Base-by-base conservation (phyloP, 805 yeast species). In the Candida ponderosae region DNA sequence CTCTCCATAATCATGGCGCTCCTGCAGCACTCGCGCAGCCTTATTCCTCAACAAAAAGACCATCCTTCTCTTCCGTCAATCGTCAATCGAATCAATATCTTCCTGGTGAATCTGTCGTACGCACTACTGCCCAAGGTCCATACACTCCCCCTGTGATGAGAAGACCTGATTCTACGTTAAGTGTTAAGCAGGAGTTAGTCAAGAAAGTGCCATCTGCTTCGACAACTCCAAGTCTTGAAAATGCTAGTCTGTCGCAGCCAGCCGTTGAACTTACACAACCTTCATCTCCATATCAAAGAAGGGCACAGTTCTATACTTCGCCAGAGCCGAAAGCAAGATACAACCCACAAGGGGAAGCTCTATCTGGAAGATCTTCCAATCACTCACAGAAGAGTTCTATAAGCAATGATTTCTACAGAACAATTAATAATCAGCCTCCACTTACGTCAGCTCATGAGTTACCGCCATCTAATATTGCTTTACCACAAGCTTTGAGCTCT, bases 51-150 rank as follows among this genome's bases (percentile, higher is more conserved):
- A 48, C 39, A 24, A 46, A 14, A 16, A 32, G 17, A 14, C 7
- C 23, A 21, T 5, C 36, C 19, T 7, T 14, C 20, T 14, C 33
- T 13, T 16, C 11, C 16, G 10, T 17, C 35, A 18, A 4, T 19
- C 14, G 18, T 14, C 11, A 19, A 17, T 10, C 13, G 20, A 15
- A 10, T 16, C 26, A 5, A 18, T 13, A 9, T 19, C 28, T 24
- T 24, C 28, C 28, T 13, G 14, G 13, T 24, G 28, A 21, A 21
- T 10, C 7, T 8, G 10, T 21, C 24, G 24, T 10, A 21, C 10
- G 7, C 24, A 70, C 77, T 3, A 54, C 52, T 18, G 38, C 59
- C 17, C 74, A 70, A 44, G 44, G 60, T 17, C 37, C 48, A 13
- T 55, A 27, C 14, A 14, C 16, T 11, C 29, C 29, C 10, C 29